These are phyloP conservation scores for Daldinia bambusicola DNA, from an alignment of 495 filamentous ascomycete species.

Conservation along the genomic window DNA sequence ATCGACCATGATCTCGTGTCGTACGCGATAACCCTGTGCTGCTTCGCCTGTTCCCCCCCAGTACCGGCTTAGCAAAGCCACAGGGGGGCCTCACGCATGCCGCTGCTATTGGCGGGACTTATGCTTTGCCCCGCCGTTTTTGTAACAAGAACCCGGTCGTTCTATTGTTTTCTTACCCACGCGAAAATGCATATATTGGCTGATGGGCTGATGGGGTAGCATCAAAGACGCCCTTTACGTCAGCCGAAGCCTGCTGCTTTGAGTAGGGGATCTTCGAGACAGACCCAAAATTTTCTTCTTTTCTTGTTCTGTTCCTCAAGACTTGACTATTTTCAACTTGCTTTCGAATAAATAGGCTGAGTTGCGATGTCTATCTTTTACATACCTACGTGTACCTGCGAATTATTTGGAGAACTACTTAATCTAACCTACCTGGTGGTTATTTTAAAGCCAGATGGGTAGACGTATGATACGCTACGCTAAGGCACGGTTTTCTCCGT, in stretches of 20 bases:
- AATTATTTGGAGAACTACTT: background rate
- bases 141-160: background rate
- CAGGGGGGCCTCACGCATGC: background rate
- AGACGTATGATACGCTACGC: too few species aligned
- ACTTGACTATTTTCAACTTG: background rate
- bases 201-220: background rate
- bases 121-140: background rate
- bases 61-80: background rate
- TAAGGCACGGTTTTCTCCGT: too few species aligned
- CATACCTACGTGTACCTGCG: background rate
- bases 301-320: too few species aligned
- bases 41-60: background rate
- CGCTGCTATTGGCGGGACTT: background rate
- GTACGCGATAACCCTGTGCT: background rate
- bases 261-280: background rate
- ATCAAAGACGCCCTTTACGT: background rate
- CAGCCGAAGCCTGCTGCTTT: background rate
- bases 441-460: too few species aligned
- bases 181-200: background rate
- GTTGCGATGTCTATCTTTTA: background rate
- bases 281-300: too few species aligned
- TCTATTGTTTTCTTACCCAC: too few species aligned
- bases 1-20: conserved; percentile 12
- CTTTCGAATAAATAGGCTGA: background rate
- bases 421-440: too few species aligned